Evolutionary conservation across 169 alveolate species (phyloP).

Genomic region (Babesia bovis): DNA sequence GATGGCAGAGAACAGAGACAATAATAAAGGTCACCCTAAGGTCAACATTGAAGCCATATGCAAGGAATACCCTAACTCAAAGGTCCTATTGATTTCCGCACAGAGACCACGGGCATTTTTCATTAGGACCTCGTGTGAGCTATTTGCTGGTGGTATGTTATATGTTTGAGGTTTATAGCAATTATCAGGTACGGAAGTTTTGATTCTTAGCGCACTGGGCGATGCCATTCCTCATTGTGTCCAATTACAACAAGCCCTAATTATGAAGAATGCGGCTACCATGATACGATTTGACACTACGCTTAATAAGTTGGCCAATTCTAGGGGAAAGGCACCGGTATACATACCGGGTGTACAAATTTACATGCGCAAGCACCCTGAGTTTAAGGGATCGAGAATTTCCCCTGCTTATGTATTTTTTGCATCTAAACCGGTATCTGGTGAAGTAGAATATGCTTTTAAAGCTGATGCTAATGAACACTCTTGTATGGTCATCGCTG

Average conservation of each 20-base stretch:
- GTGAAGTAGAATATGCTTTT: conserved; percentile 51
- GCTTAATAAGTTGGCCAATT: conserved; percentile 52
- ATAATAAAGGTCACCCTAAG: conserved; percentile 37
- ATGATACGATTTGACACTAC: conserved; percentile 71
- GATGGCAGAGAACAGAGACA: conserved; percentile 23
- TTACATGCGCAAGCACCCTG: conserved; percentile 80
- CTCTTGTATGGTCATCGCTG: conserved; percentile 68
- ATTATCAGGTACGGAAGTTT: conserved; percentile 77
- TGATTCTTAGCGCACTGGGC: conserved; percentile 80
- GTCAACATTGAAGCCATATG: conserved; percentile 41
- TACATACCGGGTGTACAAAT: conserved; percentile 80
- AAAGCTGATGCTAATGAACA: conserved; percentile 61
- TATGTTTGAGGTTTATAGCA: too few species aligned
- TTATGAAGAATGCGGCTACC: conserved; percentile 72
- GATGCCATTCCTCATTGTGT: conserved; percentile 81
- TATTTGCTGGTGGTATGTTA: conserved; percentile 75
- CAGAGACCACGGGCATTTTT: conserved; percentile 77
- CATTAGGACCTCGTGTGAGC: conserved; percentile 81
- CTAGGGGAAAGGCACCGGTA: conserved; percentile 56
- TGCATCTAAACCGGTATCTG: conserved; percentile 44
- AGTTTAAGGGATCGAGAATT: conserved; percentile 80
- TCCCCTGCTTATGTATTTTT: conserved; percentile 79
- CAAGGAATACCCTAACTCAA: conserved; percentile 77
- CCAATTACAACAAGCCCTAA: conserved; percentile 72
- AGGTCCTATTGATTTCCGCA: conserved; percentile 74